Evolutionary conservation across 345 rosid genomes (phyloP).

Genomic region (Citropsis articulata): DNA sequence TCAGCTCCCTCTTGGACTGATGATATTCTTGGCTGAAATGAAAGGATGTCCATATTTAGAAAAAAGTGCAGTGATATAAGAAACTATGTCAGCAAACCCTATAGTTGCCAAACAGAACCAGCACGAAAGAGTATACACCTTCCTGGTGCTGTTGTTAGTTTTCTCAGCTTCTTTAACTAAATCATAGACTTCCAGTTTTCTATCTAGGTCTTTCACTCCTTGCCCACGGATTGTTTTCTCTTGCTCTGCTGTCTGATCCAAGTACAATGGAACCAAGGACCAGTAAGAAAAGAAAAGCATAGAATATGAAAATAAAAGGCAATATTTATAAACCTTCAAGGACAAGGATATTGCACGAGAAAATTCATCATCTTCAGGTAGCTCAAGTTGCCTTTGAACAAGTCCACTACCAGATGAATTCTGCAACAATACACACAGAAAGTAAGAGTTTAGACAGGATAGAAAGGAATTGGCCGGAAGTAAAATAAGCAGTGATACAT

Average conservation of each 20-base stretch:
- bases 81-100: background rate
- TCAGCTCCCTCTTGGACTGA: constrained; percentile 27
- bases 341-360: constrained; percentile 74
- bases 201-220: constrained; percentile 28
- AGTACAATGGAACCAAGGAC: constrained; percentile 22
- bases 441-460: constrained; percentile 1
- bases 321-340: constrained; percentile 54
- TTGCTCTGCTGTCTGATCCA: constrained; percentile 62
- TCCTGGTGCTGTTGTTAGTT: constrained; percentile 22
- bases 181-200: constrained; percentile 17
- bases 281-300: background rate
- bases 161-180: constrained; percentile 29
- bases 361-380: constrained; percentile 66
- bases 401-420: constrained; percentile 35
- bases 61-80: background rate
- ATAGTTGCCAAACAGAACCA: constrained; percentile 6
- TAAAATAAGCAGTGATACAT: constrained; percentile 12
- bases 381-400: constrained; percentile 33
- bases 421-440: constrained; percentile 34
- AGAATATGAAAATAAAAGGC: constrained; percentile 13
- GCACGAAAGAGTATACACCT: constrained; percentile 35
- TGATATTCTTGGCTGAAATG: constrained; percentile 43
- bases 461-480: background rate
- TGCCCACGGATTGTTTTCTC: constrained; percentile 46
- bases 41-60: constrained; percentile 15